Evolutionary conservation across 2,329 filamentous ascomycete species (phyloP), one percentile per base, ranked within the genome.

Genomic region (Fusarium bulbicola): DNA sequence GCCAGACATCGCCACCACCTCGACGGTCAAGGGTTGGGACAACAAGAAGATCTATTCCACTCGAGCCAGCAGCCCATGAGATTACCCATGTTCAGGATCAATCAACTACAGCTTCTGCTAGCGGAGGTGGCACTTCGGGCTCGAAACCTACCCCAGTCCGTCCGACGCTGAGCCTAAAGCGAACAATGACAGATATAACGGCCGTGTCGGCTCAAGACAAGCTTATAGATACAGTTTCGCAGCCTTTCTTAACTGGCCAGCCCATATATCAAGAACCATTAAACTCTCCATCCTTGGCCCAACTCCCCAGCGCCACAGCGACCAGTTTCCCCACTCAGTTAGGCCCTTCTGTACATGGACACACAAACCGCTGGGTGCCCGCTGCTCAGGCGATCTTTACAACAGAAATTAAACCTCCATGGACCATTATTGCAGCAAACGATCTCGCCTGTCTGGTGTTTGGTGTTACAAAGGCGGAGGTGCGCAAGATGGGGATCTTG

Each of bases 381-480:
- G 93, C 94, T 46, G 93, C 95, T 10, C 96, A 99, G 81, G 96
- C 96, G 59, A 98, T 99, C 64, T 99, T 99, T 80, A 97, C 95
- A 13, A 99, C 96, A n/a, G 94, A 97, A 81, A 89, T 93, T 20
- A 91, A 92, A 72, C 89, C 94, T 14, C 96, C 95, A 7, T 99
- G 95, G 93, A 99, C 95, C 2, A 98, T 99, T 67, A 89, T 98
- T 59, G 94, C 96, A 7, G 96, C 96, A 56, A 99, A 99, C 80
- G 96, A 99, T 80, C 86, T 99, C 54, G 96, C 96, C 24, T 99
- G 96, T 82, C 86, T 99, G 47, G 92, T 98, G n/a, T 99, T 98
- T 83, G 96, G 96, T n/a, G 94, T 99, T 15, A 97, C 95, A n/a
- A 94, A 94, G 79, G 93, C 94, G 9, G 96, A 99, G 82, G 93